Base-by-base conservation (phyloP, 1,284 basidiomycete species). In the Ceratobasidium papillatum region DNA sequence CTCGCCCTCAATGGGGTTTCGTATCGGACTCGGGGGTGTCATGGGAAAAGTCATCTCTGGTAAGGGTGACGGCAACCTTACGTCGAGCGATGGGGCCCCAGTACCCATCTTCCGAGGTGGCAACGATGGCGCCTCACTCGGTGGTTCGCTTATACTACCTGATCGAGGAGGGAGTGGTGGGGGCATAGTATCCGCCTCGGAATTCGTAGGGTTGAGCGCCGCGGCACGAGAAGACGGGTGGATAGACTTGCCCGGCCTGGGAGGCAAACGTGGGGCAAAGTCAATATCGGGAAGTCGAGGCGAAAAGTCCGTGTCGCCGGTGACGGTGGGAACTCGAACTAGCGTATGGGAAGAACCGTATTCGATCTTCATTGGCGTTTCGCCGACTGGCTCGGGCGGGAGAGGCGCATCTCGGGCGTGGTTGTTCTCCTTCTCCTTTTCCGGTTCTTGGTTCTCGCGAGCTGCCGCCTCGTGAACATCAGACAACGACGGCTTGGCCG, bases 291-390 rank as follows among this genome's bases (percentile, higher is more conserved):
- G 27, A 79, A 78, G 77, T 14, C 56, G 74, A 22, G 62, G 62
- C 27, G 76, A 66, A 25, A 74, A 69, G 32, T 59, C 49, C 5
- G 66, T n/a, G 41, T 76, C 74, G n/a, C 64, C 47, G 12, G 45
- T 68, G 34, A 73, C 47, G 14, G 45, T 68, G 43, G 56, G 68
- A 49, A 62, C 51, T 25, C 62, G 76, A 22, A 92, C 81, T 75
- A 84, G 90, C 2, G 91, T 92, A 75, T 87, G 87, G 51, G 87
- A 87, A 1, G 91, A 89, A 1, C 91, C 91, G 76, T 91, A 92
- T n/a, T 85, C 82, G 63, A 87, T 83, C 14, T 83, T 80, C 0
- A 88, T 85, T 0, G 85, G 81, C 3, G 86, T 83, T 79, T 91
- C 76, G 56, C 51, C 74, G 41, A 30, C 62, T 27, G 74, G 56